Evolutionary conservation across 2,329 filamentous ascomycete genomes (phyloP), one percentile per base, ranked within the genome.

Genomic region (Calonectria ilicicola): DNA sequence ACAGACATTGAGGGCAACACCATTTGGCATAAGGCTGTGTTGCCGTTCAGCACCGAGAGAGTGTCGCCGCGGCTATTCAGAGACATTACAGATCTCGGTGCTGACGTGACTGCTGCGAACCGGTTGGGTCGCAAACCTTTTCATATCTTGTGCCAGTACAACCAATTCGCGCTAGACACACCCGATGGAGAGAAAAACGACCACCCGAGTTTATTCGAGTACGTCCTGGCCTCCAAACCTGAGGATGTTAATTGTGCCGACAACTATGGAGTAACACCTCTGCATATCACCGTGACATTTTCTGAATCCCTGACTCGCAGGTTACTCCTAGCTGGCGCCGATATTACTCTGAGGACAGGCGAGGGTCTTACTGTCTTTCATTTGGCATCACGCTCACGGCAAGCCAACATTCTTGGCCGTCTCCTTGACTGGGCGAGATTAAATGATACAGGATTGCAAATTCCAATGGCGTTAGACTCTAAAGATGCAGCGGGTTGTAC

Each of bases 321-420:
- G 8, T 77, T 87, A 7, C 75, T 88, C 1, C 76, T 79, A 2
- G 79, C 80, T 5, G 84, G 86, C 5, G 85, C 85, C 0, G 78
- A 86, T 77, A 75, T 82, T 0, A 69, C 53, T 0, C 70, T 76
- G 1, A 27, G 53, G 0, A 86, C 84, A 0, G 12, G 79, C 5
- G 80, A 85, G 7, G 82, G 82, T 0, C 74, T 83, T 58, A 86
- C 81, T 5, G 76, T 82, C 7, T 78, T 88, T 4, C 86, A 88
- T 63, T 65, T 88, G n/a, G 84, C 85, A 1, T 78, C 83, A 3
- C 79, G 81, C 17, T 72, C 75, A 5, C 74, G 82, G 23, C 73
- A 83, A 44, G 74, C 73, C 44, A 85, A 86, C 26, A 77, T 81
- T 4, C 71, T 86, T 1, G 83, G 82, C 0, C 17, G 83, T 8